phyloP scores from a whole-genome alignment of 2,329 filamentous ascomycete species.

The Curvularia spicifera region DNA sequence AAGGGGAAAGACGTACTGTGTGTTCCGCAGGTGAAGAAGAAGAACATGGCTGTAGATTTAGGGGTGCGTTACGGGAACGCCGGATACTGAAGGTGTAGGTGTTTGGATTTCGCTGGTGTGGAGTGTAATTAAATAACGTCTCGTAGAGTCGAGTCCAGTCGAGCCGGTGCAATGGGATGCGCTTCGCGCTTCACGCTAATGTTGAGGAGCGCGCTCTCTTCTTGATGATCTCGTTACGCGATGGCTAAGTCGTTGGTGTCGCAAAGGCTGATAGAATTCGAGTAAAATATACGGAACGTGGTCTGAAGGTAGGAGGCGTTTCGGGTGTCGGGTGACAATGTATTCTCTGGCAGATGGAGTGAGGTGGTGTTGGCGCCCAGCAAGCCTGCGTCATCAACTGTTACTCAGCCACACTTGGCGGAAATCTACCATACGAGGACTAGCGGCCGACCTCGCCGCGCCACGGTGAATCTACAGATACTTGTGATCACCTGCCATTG shows the following conservation, averaged over 20 bases:
- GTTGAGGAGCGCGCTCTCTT: neutral
- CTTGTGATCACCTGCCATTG: neutral
- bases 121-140: neutral
- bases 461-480: neutral
- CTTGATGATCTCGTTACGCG: neutral
- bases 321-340: neutral
- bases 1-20: slow-evolving; percentile 50
- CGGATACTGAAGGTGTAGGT: neutral
- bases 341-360: neutral
- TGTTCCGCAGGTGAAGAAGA: slow-evolving; percentile 60
- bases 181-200: neutral
- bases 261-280: neutral
- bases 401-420: slow-evolving; percentile 17
- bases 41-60: slow-evolving; percentile 47
- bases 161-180: neutral
- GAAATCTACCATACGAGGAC: neutral
- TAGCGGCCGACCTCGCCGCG: slow-evolving; percentile 7
- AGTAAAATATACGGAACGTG: neutral
- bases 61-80: slow-evolving; percentile 5
- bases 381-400: slow-evolving; percentile 16
- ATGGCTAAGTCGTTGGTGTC: neutral
- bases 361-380: slow-evolving; percentile 15
- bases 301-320: neutral
- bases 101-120: neutral
- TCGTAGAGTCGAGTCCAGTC: neutral